Evolutionary conservation across 23 red algal species (phyloP), one percentile per base, ranked within the genome.

Genomic region (Gracilaria caudata): DNA sequence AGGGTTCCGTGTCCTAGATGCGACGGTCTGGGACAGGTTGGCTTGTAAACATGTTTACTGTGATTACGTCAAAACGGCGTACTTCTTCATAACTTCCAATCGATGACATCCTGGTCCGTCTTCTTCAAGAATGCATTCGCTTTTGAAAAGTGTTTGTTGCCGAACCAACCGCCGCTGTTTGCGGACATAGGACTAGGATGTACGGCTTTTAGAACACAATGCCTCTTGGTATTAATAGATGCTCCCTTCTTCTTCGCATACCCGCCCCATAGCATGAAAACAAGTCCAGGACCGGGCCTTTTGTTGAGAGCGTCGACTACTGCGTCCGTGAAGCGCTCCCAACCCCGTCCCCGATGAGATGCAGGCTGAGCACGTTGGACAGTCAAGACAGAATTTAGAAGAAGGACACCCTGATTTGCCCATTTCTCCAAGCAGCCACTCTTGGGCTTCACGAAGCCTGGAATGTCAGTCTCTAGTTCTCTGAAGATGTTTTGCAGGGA

Each of bases 201-300:
- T 4, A 92, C 91, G 26, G 89, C 71, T 13, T 57, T 81, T 30
- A 99, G 70, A 36, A 99, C 84, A 61, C 79, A 64, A 55, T 99
- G 79, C 80, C 66, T 93, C 55, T 93, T 87, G 30, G 38, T 40
- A 68, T 94, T 56, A 36, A 99, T 88, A 46, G 57, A 45, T 43
- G 81, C 78, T 14, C 89, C 93, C 86, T 99, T 99, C 84, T 94
- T 83, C 79, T 99, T 94, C 25, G 97, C 97, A 70, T 93, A 95
- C 0, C 84, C 81, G 16, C 97, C 97, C 97, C 97, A 99, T 13
- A 99, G 88, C 82, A 99, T 87, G 70, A 99, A 99, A 19, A 99
- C 94, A 33, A 95, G 55, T 43, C 95, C 95, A 33, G 51, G 64
- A 32, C 80, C 86, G 11, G 58, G 49, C 39, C 78, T 64, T 59